These are phyloP conservation scores for Apiospora rasikravindrae DNA, from an alignment of 2,329 filamentous ascomycete species.

Conservation along the genomic window DNA sequence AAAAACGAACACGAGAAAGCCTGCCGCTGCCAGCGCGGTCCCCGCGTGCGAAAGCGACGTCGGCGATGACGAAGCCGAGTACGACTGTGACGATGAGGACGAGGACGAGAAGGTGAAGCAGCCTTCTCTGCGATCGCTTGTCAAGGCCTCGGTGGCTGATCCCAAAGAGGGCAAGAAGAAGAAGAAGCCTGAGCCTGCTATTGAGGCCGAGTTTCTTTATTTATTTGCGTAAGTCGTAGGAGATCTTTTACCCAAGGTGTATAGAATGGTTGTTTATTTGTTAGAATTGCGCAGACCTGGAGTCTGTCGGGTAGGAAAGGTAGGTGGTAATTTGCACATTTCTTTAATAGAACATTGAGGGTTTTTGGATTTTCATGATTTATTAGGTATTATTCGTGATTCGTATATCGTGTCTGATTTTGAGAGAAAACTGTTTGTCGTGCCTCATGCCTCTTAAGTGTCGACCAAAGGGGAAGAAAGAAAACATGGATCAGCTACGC, in stretches of 20 bases:
- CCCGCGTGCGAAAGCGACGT: neutral
- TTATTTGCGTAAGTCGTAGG: neutral
- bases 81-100: neutral
- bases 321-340: neutral
- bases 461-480: neutral
- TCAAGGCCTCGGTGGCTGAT: neutral
- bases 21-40: neutral
- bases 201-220: too few relatives aligned
- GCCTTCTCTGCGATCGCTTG: neutral
- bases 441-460: neutral
- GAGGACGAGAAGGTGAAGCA: neutral
- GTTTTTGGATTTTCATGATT: neutral
- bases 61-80: neutral
- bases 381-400: neutral
- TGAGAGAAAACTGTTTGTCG: neutral
- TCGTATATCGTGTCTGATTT: neutral
- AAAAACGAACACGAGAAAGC: neutral
- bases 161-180: neutral
- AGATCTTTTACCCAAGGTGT: too few relatives aligned
- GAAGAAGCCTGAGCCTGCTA: neutral
- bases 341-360: neutral
- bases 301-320: neutral
- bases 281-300: neutral
- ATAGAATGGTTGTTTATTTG: neutral
- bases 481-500: neutral